These are phyloP conservation scores for Xerocomellus intermedius DNA, from an alignment of 768 basidiomycete genomes.

Conservation along the genomic window DNA sequence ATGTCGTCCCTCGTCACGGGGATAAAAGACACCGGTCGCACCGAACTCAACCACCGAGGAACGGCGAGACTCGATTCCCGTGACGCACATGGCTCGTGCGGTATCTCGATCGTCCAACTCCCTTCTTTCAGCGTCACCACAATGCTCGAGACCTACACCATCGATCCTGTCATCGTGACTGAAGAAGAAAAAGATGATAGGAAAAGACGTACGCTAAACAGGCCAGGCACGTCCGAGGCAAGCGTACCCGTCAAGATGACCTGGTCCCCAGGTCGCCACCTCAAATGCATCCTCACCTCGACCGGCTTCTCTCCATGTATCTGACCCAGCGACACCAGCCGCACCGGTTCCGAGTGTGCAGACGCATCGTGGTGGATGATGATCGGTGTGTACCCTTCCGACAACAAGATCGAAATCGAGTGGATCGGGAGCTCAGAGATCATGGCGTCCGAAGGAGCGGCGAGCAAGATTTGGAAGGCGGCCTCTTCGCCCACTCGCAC, in stretches of 20 bases:
- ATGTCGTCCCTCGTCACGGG: conserved; percentile 47
- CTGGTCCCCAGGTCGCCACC: conserved; percentile 55
- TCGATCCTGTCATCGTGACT: not conserved
- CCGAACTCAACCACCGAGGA: conserved; percentile 58
- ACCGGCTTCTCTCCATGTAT: conserved; percentile 39
- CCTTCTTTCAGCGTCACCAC: conserved; percentile 55
- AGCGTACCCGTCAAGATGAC: conserved; percentile 64
- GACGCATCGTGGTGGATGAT: conserved; percentile 45
- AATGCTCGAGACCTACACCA: conserved; percentile 41
- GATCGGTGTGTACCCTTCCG: conserved; percentile 46
- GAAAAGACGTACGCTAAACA: conserved; percentile 49
- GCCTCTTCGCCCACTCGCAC: conserved; percentile 58
- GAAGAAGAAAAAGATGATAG: not conserved
- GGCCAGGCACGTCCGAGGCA: conserved; percentile 46
- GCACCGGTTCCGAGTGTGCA: conserved; percentile 13
- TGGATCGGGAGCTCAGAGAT: conserved; percentile 62
- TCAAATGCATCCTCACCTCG: conserved; percentile 42
- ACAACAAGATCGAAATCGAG: conserved; percentile 59
- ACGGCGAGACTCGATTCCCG: conserved; percentile 32
- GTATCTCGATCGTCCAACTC: conserved; percentile 66
- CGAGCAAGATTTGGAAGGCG: conserved; percentile 74
- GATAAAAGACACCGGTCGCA: conserved; percentile 53
- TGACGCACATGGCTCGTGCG: conserved; percentile 43
- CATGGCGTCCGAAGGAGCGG: conserved; percentile 46
- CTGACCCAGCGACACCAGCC: conserved; percentile 42